Evolutionary conservation across 169 alveolate species (phyloP).

Genomic region (Eimeria praecox): DNA sequence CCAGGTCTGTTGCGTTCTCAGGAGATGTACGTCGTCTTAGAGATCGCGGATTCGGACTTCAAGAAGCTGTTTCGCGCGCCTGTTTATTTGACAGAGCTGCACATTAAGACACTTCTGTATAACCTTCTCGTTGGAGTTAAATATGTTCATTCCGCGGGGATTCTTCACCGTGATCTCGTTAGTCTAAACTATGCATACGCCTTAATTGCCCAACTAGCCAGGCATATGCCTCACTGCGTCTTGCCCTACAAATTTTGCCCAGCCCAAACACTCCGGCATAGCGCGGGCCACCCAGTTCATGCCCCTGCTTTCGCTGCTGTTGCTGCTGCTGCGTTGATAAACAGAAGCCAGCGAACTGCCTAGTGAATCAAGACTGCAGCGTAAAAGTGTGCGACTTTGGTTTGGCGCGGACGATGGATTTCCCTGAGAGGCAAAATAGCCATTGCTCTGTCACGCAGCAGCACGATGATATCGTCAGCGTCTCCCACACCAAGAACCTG

Average conservation of each 20-base stretch:
- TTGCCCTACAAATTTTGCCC: not conserved
- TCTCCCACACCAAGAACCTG: slow-evolving; percentile 86
- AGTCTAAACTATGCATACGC: not conserved
- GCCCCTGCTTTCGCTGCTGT: not conserved
- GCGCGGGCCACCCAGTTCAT: not conserved
- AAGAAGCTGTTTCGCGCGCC: slow-evolving; percentile 97
- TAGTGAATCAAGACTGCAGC: slow-evolving; percentile 98
- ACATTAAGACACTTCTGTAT: slow-evolving; percentile 94
- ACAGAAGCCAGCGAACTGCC: slow-evolving; percentile 98
- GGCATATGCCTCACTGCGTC: not conserved
- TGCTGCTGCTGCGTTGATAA: slow-evolving; percentile 17
- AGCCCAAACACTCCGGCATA: not conserved
- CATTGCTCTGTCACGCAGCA: slow-evolving; percentile 80
- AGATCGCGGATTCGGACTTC: slow-evolving; percentile 98
- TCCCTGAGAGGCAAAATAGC: slow-evolving; percentile 59
- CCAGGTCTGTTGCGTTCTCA: slow-evolving; percentile 76
- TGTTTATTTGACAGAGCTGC: slow-evolving; percentile 95
- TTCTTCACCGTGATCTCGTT: slow-evolving; percentile 87
- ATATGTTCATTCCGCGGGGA: slow-evolving; percentile 97
- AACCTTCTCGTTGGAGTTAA: slow-evolving; percentile 97
- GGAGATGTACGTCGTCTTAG: slow-evolving; percentile 98
- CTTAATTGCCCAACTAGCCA: not conserved
- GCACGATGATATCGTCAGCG: slow-evolving; percentile 71
- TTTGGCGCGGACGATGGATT: slow-evolving; percentile 92
- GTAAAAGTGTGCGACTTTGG: slow-evolving; percentile 99